Evolutionary conservation across 192 early-diverging fungal species (phyloP).

Genomic region (Entomortierella chlamydospora): DNA sequence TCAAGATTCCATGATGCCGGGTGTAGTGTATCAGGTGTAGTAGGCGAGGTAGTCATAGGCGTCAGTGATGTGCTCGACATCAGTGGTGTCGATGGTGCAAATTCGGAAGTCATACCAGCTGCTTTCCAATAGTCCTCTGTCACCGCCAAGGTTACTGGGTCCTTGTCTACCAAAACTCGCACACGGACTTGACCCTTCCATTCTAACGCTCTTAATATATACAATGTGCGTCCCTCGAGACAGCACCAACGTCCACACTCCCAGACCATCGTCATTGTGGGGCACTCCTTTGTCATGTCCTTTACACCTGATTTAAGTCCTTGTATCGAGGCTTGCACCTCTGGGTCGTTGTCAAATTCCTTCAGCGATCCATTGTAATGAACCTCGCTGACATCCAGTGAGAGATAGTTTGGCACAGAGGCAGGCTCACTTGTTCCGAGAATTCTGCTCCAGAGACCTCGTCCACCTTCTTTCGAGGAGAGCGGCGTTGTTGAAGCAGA

Average conservation of each 20-base stretch:
- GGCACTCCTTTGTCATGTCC: constrained; percentile 52
- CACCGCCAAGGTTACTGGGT: constrained; percentile 36
- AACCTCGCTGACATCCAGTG: constrained; percentile 33
- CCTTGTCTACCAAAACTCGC: constrained; percentile 43
- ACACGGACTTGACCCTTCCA: constrained; percentile 49
- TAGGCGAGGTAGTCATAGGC: neutral
- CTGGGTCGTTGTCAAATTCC: constrained; percentile 25
- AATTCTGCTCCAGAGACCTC: constrained; percentile 7
- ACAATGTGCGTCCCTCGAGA: constrained; percentile 47
- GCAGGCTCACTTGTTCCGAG: constrained; percentile 8
- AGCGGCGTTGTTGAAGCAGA: constrained; percentile 15
- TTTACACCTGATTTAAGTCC: constrained; percentile 21
- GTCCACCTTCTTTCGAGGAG: neutral
- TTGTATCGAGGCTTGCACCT: constrained; percentile 23
- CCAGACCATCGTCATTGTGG: constrained; percentile 51
- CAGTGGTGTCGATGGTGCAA: neutral
- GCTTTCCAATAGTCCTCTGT: constrained; percentile 51
- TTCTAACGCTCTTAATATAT: constrained; percentile 37
- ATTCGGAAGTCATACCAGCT: constrained; percentile 25
- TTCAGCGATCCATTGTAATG: constrained; percentile 41
- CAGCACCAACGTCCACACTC: constrained; percentile 52
- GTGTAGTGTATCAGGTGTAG: neutral
- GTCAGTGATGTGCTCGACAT: neutral
- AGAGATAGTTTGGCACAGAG: constrained; percentile 28
- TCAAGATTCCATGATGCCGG: neutral